Conservation (phyloP, 1,139 yeast species). For the Petasospora rhodanensis region DNA sequence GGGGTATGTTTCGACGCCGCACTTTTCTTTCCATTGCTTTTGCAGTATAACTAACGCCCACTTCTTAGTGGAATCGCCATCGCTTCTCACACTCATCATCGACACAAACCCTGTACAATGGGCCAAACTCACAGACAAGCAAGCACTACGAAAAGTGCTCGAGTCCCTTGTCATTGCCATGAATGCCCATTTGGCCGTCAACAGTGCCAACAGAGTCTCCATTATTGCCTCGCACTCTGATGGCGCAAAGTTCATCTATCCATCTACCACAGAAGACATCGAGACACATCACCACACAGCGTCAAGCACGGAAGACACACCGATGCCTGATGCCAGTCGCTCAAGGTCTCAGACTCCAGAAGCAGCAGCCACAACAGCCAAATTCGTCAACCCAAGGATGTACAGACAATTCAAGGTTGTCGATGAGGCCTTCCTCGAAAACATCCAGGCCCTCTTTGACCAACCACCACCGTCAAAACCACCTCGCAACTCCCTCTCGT, state of each 20-base stretch:
- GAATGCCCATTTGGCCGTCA: constrained; percentile 83
- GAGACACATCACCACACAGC: background rate
- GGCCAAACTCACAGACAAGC: constrained; percentile 30
- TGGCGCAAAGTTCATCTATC: constrained; percentile 72
- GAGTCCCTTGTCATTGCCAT: constrained; percentile 64
- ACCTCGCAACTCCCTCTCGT: constrained; percentile 25
- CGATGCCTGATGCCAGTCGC: constrained; percentile 20
- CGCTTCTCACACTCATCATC: constrained; percentile 70
- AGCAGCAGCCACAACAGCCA: constrained; percentile 10
- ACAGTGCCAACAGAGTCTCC: constrained; percentile 81
- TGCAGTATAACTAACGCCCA: too few species aligned
- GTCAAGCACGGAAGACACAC: constrained; percentile 5
- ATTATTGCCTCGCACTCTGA: constrained; percentile 72
- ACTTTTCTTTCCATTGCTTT: too few species aligned
- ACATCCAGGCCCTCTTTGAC: constrained; percentile 46
- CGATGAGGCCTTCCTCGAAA: constrained; percentile 70
- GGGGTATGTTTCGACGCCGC: constrained; percentile 17
- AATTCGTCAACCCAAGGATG: constrained; percentile 48
- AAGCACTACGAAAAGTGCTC: constrained; percentile 32
- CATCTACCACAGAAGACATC: constrained; percentile 31
- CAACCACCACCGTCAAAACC: constrained; percentile 27
- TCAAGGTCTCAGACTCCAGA: constrained; percentile 26
- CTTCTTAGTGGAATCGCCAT: constrained; percentile 66
- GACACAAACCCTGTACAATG: constrained; percentile 69
- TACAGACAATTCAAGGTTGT: constrained; percentile 82